Percentiles rank a stretch among this genome's conserved stretches.
Evolutionary conservation across 257 asterid genomes (phyloP).

Genomic region (Forsythia suspensa): DNA sequence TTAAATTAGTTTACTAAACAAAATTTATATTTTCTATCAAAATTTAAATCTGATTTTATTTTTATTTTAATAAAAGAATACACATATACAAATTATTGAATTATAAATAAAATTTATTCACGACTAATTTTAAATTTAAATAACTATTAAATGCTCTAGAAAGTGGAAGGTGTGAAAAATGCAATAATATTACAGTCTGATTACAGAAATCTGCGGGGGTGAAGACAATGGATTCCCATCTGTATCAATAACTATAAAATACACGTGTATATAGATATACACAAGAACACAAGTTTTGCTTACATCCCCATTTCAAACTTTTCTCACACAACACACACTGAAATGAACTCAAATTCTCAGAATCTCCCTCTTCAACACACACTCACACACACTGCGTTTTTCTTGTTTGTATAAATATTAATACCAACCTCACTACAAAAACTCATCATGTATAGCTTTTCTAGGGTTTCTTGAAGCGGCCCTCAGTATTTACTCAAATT

Average conservation of each 20-base stretch:
- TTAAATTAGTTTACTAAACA: no score
- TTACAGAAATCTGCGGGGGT: not conserved
- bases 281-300: not conserved
- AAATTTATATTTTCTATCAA: no score
- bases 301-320: not conserved
- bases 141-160: no score
- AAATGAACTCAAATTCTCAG: not conserved
- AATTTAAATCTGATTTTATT: no score
- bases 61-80: no score
- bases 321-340: no score
- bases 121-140: no score
- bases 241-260: not conserved
- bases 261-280: not conserved
- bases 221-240: not conserved
- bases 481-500: not conserved
- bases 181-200: not conserved
- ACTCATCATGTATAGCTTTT: conserved; percentile 13
- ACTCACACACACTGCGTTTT: not conserved
- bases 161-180: not conserved
- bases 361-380: not conserved
- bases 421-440: not conserved
- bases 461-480: conserved; percentile 32
- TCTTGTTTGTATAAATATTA: not conserved
- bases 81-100: no score
- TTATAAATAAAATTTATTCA: no score